Evolutionary conservation across 306 rosid genomes (phyloP).

Genomic region (Biancaea sappan): DNA sequence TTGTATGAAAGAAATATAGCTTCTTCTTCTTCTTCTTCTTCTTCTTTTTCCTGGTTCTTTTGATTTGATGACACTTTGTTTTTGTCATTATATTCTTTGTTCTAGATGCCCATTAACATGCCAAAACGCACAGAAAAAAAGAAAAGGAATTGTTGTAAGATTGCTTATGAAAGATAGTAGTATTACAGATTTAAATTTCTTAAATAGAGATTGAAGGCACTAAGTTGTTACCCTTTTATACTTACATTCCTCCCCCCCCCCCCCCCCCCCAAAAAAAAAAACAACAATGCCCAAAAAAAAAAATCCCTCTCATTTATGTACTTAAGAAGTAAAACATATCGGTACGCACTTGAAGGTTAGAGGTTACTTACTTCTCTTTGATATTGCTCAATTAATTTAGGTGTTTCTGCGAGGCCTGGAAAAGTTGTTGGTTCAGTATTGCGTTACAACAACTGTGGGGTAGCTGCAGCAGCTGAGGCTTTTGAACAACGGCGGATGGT

Average conservation of each 20-base stretch:
- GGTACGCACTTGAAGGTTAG: background rate
- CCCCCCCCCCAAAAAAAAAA: too few species aligned
- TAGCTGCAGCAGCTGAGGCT: constrained; percentile 56
- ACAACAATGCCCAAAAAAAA: too few species aligned
- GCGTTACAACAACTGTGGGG: constrained; percentile 67
- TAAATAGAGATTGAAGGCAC: background rate
- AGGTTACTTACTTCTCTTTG: constrained; percentile 9
- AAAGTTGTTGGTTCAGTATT: constrained; percentile 71
- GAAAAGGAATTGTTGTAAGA: background rate
- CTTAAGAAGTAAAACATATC: background rate
- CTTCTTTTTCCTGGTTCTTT: background rate
- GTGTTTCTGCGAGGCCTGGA: constrained; percentile 79
- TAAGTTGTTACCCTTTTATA: background rate
- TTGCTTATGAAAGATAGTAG: background rate
- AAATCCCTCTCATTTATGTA: background rate
- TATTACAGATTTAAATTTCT: constrained; percentile 8
- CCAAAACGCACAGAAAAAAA: background rate
- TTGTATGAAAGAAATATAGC: background rate
- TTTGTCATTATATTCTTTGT: background rate
- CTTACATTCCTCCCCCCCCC: background rate
- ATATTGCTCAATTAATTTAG: constrained; percentile 45
- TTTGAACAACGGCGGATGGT: constrained; percentile 60
- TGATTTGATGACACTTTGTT: background rate
- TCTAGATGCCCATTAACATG: background rate
- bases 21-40: too few species aligned